phyloP scores from a whole-genome alignment of 1,284 basidiomycete species.

The Apiotrichum porosum region DNA sequence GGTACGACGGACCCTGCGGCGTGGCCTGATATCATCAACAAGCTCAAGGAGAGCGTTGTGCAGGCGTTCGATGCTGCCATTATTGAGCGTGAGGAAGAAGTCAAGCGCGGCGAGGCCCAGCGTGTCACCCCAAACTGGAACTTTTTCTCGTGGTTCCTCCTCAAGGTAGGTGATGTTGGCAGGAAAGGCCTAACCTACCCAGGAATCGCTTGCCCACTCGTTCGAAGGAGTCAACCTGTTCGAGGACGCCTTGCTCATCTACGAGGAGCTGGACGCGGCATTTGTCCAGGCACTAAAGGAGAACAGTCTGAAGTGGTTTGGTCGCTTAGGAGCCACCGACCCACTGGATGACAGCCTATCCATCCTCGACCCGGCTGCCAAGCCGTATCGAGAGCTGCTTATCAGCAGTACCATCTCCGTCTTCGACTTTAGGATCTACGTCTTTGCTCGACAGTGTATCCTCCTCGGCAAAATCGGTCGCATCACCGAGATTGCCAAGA shows the following conservation, averaged over 20 bases:
- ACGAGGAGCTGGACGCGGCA: constrained; percentile 82
- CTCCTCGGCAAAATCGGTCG: constrained; percentile 75
- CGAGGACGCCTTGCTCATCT: constrained; percentile 83
- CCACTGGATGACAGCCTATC: constrained; percentile 72
- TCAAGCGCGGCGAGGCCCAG: constrained; percentile 78
- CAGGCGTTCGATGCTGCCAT: constrained; percentile 76
- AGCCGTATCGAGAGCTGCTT: constrained; percentile 84
- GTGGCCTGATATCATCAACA: constrained; percentile 84
- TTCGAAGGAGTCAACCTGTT: constrained; percentile 84
- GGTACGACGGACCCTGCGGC: constrained; percentile 60
- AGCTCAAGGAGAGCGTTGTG: constrained; percentile 82
- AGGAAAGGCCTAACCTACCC: constrained; percentile 7
- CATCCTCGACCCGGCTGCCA: constrained; percentile 71
- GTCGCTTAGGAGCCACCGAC: constrained; percentile 59
- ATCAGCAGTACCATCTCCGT: constrained; percentile 85
- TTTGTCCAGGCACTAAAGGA: constrained; percentile 71
- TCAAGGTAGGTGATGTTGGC: constrained; percentile 62
- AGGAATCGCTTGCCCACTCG: constrained; percentile 91
- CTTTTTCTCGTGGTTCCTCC: constrained; percentile 90
- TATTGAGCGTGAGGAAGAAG: constrained; percentile 75
- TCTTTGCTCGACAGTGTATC: constrained; percentile 78
- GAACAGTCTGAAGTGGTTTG: constrained; percentile 84
- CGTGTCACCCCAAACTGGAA: constrained; percentile 90
- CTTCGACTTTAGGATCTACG: constrained; percentile 88
- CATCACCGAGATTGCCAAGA: constrained; percentile 72